Evolutionary conservation across 345 rosid species (phyloP).

Genomic region (Gossypium sturtianum): DNA sequence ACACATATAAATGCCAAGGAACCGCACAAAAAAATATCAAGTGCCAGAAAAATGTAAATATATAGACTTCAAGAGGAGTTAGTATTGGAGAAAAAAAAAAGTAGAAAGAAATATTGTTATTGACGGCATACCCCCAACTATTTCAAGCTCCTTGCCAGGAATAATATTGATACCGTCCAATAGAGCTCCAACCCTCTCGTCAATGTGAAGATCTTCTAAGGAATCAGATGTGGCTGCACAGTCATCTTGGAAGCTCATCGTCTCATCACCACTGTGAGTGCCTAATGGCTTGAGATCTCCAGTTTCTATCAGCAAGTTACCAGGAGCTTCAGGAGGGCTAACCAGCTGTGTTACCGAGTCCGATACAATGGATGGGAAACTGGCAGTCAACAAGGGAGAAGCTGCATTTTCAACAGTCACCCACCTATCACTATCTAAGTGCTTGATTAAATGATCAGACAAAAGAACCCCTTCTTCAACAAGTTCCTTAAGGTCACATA

Average conservation of each 20-base stretch:
- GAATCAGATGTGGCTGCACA: slow-evolving; percentile 27
- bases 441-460: slow-evolving; percentile 91
- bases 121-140: slow-evolving; percentile 58
- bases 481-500: slow-evolving; percentile 70
- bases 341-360: slow-evolving; percentile 69
- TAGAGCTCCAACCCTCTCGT: slow-evolving; percentile 64
- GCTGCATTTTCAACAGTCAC: slow-evolving; percentile 92
- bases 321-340: slow-evolving; percentile 95
- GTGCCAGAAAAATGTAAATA: neutral
- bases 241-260: slow-evolving; percentile 17
- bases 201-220: slow-evolving; percentile 56
- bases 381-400: slow-evolving; percentile 60
- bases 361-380: slow-evolving; percentile 54
- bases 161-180: slow-evolving; percentile 56
- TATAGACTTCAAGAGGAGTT: neutral
- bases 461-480: slow-evolving; percentile 75
- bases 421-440: slow-evolving; percentile 84
- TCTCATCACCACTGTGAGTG: slow-evolving; percentile 30
- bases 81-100: neutral
- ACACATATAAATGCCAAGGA: neutral
- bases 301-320: slow-evolving; percentile 68
- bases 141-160: slow-evolving; percentile 83
- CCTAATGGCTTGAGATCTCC: slow-evolving; percentile 40
- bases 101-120: neutral
- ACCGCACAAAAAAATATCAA: neutral